A percentile compares a stretch with the other conserved stretches of the same genome.
Evolutionary conservation across 2,329 filamentous ascomycete genomes (phyloP).

Genomic region (Neonectria magnoliae): DNA sequence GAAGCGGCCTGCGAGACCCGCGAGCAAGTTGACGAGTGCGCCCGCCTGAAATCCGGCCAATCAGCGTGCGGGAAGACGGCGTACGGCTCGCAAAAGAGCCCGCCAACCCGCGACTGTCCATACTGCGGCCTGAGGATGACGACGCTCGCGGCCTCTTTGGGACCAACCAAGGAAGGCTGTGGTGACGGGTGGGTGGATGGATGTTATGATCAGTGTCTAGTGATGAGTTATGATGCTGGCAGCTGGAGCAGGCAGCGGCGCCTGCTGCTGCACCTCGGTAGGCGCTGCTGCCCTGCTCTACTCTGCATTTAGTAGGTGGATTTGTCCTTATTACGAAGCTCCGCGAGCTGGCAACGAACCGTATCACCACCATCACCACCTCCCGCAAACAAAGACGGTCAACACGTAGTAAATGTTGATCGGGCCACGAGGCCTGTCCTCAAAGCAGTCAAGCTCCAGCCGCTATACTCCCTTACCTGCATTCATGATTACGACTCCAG

Average conservation of each 20-base stretch:
- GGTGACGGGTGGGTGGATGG: conserved; percentile 28
- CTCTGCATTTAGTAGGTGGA: too few species aligned
- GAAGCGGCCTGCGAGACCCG: conserved; percentile 11
- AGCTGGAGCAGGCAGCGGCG: neutral
- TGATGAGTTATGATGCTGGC: neutral
- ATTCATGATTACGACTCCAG: conserved; percentile 7
- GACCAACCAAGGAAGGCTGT: conserved; percentile 28
- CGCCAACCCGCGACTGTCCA: conserved; percentile 1
- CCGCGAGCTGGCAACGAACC: neutral
- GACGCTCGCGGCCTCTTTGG: conserved; percentile 43
- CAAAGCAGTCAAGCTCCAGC: conserved; percentile 39
- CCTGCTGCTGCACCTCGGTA: neutral
- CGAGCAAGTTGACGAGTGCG: conserved; percentile 8
- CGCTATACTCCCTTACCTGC: neutral
- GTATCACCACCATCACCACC: neutral
- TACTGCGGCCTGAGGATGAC: conserved; percentile 46
- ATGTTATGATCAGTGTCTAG: neutral
- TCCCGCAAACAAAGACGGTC: neutral
- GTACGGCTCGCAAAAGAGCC: conserved; percentile 21
- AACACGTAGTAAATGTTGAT: neutral
- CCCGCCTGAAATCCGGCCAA: conserved; percentile 19
- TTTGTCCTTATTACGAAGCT: neutral
- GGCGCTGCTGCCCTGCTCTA: neutral
- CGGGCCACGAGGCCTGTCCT: conserved; percentile 41
- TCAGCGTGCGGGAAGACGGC: conserved; percentile 3